A percentile compares a stretch with the other conserved stretches of the same genome.
Evolutionary conservation across 257 asterid species (phyloP).

Genomic region (Osmanthus fragrans): DNA sequence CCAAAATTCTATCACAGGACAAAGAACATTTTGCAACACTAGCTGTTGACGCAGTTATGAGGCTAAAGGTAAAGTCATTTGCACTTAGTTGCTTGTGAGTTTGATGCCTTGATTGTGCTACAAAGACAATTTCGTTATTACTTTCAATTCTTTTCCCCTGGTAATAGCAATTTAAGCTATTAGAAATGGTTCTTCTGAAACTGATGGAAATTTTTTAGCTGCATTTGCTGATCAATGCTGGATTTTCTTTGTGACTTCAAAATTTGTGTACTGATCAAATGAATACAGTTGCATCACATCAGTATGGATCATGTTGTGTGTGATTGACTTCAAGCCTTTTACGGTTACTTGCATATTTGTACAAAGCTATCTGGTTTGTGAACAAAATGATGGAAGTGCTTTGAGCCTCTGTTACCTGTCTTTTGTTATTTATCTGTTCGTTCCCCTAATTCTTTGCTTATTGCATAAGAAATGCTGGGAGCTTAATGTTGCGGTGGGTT

Average conservation of each 20-base stretch:
- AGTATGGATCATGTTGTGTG: neutral
- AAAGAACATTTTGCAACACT: slow-evolving; percentile 82
- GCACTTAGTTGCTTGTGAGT: slow-evolving; percentile 12
- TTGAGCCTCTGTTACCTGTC: neutral
- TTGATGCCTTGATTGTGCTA: neutral
- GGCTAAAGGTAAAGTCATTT: slow-evolving; percentile 61
- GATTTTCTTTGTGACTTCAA: neutral
- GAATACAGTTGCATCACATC: neutral
- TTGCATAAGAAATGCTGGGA: neutral
- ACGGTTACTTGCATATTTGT: neutral
- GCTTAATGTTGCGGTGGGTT: neutral
- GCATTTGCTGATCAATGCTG: neutral
- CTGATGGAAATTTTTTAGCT: neutral
- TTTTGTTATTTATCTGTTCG: neutral
- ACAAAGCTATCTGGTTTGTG: neutral
- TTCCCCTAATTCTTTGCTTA: neutral
- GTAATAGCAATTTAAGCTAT: neutral
- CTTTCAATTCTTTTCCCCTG: neutral
- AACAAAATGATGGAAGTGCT: neutral
- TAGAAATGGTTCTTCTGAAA: neutral
- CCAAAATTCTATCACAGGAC: slow-evolving; percentile 89
- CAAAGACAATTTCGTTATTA: neutral
- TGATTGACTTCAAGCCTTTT: neutral
- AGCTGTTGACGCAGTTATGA: slow-evolving; percentile 91
- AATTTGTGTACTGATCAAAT: neutral